These are phyloP conservation scores for Hirsutella minnesotensis DNA, from an alignment of 2,329 filamentous ascomycete genomes.

Conservation along the genomic window DNA sequence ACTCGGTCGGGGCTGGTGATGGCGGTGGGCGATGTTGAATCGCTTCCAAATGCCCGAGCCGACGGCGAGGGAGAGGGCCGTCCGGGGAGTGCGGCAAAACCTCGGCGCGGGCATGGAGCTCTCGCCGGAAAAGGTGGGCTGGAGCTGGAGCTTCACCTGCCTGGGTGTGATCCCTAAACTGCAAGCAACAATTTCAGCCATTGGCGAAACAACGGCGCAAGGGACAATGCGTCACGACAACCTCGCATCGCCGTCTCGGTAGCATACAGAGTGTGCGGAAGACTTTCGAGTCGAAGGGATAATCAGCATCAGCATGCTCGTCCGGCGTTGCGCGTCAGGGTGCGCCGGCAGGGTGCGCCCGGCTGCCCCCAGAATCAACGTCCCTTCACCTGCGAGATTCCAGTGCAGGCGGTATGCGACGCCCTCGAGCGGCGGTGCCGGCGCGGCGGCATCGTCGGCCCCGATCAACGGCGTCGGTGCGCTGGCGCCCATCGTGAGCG, in stretches of 20 bases:
- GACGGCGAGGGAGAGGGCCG: too few relatives aligned
- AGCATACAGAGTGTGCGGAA: too few relatives aligned
- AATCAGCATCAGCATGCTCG: slow-evolving; percentile 21
- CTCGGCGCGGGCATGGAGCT: slow-evolving; percentile 11
- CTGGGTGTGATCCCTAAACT: too few relatives aligned
- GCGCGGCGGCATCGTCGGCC: slow-evolving; percentile 16
- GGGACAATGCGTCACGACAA: too few relatives aligned
- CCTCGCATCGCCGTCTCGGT: too few relatives aligned
- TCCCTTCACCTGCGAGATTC: slow-evolving; percentile 13
- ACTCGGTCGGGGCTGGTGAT: neutral
- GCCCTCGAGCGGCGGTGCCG: slow-evolving; percentile 18
- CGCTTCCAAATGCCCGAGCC: neutral
- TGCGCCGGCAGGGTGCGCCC: slow-evolving; percentile 15
- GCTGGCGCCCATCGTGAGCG: slow-evolving; percentile 45
- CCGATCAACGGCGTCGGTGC: slow-evolving; percentile 18
- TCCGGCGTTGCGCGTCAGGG: slow-evolving; percentile 18
- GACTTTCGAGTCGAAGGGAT: too few relatives aligned
- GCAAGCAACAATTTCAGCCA: too few relatives aligned
- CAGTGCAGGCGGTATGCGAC: slow-evolving; percentile 28
- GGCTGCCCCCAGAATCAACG: slow-evolving; percentile 2
- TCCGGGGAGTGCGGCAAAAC: slow-evolving; percentile 14
- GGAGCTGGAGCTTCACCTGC: too few relatives aligned
- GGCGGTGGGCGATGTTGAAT: neutral
- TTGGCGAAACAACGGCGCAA: too few relatives aligned
- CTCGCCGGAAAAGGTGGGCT: neutral